A percentile compares a stretch with the other conserved stretches of the same genome.
Conservation (phyloP, 1,284 basidiomycete species). For the Cystobasidium slooffiae region DNA sequence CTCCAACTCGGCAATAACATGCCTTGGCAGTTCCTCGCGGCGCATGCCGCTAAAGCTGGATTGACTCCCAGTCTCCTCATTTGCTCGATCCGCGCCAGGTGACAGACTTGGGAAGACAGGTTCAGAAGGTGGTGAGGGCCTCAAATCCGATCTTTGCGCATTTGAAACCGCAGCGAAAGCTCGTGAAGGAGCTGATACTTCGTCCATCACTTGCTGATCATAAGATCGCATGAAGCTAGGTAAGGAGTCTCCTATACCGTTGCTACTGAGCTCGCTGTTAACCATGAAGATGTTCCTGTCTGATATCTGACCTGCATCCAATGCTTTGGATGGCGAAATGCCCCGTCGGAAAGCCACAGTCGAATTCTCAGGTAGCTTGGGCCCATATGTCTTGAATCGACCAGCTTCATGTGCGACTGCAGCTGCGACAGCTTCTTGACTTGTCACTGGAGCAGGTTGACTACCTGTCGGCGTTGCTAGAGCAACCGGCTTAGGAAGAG, state of each 20-base stretch:
- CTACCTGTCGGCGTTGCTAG: neutral
- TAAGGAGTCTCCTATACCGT: neutral
- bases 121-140: slow-evolving; percentile 9
- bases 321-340: slow-evolving; percentile 27
- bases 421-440: neutral
- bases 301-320: neutral
- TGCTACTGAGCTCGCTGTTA: slow-evolving; percentile 34
- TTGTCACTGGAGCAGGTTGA: neutral
- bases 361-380: slow-evolving; percentile 32
- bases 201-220: slow-evolving; percentile 29
- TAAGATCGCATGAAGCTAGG: slow-evolving; percentile 9
- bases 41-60: neutral
- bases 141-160: slow-evolving; percentile 2
- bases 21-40: slow-evolving; percentile 21
- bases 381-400: slow-evolving; percentile 36
- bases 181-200: slow-evolving; percentile 19
- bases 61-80: neutral
- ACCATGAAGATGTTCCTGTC: slow-evolving; percentile 40
- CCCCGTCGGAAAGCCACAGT: slow-evolving; percentile 32
- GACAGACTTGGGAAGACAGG: slow-evolving; percentile 39
- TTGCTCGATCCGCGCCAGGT: neutral
- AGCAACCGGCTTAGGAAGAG: slow-evolving; percentile 4
- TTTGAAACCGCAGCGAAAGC: slow-evolving; percentile 6
- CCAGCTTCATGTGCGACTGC: slow-evolving; percentile 11
- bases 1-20: slow-evolving; percentile 37